Evolutionary conservation across 306 rosid species (phyloP).

Genomic region (Casuarina equisetifolia): DNA sequence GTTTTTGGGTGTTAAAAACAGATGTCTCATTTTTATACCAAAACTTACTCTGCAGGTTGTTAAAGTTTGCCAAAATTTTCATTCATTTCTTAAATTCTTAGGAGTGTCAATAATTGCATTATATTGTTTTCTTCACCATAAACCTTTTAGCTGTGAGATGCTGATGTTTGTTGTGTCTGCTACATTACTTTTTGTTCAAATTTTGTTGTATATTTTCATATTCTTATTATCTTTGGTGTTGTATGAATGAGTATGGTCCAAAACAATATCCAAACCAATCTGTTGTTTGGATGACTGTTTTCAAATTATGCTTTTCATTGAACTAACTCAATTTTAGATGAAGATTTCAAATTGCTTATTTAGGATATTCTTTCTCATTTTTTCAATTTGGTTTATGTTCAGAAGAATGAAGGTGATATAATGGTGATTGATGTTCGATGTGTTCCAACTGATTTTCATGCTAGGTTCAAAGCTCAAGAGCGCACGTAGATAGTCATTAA

Average conservation of each 20-base stretch:
- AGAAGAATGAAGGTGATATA: conserved; percentile 79
- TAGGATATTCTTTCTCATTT: conserved; percentile 20
- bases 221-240: background rate
- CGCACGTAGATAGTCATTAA: conserved; percentile 73
- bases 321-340: background rate
- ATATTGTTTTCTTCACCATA: background rate
- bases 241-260: background rate
- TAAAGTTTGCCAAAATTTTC: background rate
- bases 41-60: background rate
- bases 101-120: background rate
- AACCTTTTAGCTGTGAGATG: background rate
- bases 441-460: conserved; percentile 78
- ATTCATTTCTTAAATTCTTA: background rate
- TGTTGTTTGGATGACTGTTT: background rate
- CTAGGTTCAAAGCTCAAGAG: conserved; percentile 88
- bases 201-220: background rate
- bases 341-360: background rate
- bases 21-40: too few relatives aligned
- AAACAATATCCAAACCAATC: background rate
- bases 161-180: background rate
- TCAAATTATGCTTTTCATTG: background rate
- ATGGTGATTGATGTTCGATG: conserved; percentile 70
- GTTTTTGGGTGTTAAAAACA: background rate
- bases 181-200: background rate
- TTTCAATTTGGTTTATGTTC: conserved; percentile 27